Base-by-base conservation (phyloP, 2,329 filamentous ascomycete genomes). In the Alternaria ethzedia region DNA sequence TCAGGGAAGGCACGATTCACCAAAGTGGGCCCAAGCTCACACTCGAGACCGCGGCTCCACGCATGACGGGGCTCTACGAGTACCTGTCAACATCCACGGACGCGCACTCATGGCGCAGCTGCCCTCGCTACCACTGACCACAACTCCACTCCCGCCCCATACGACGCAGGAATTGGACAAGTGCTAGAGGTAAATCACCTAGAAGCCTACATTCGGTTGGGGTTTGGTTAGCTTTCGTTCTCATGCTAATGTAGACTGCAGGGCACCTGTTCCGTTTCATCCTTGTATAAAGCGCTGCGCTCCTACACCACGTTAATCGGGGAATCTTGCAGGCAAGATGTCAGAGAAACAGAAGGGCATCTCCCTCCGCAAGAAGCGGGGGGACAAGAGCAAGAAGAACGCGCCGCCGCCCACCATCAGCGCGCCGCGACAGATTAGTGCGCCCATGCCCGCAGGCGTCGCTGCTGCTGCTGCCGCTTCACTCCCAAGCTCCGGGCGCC, bases 281-380 rank as follows among this genome's bases (percentile, higher is more conserved):
- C 36, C 36, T 41, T 41, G 36, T 17, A 17, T 41, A 41, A 41
- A 41, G 36, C 17, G 36, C 36, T 41, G 11, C 28, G 57, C 28
- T 21, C 54, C 26, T 26, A 45, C 28, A 25, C 41, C 58, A 43
- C 54, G 1, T 9, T 12, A 55, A 13, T 15, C 54, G 26, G 21
- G 32, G 25, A 8, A 51, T 57, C 64, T 63, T 69, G 61, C 66
- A 62, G 66, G 61, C 69, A 73, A 60, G 54, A 81, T 87, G 82
- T 86, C 87, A 71, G 82, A 83, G 25, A 80, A 82, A 72, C 81
- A 80, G 60, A 84, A 84, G 73, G 86, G 86, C 52, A 84, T 90
- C 69, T 90, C 88, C 58, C 83, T 90, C 68, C 86, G 88, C 75
- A 89, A 88, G 81, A 90, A 90, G 81, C 84, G 84, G 69, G 83